A percentile compares a stretch with the other conserved stretches of the same genome.
Evolutionary conservation across 768 basidiomycete genomes (phyloP).

Genomic region (Tylopilus subfusipes): DNA sequence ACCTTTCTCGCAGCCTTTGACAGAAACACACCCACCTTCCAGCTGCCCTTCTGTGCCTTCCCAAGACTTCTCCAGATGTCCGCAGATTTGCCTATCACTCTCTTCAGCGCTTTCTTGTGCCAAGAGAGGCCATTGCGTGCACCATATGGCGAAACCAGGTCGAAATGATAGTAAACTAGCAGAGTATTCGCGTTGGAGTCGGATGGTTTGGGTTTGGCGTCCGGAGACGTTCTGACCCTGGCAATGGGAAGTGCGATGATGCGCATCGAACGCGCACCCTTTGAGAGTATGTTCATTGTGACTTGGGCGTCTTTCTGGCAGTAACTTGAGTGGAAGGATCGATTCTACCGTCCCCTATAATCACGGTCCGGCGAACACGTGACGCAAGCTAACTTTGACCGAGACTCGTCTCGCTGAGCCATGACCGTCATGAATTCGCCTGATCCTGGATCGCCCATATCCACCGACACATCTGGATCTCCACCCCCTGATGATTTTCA

Average conservation of each 20-base stretch:
- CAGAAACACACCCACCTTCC: slow-evolving; percentile 55
- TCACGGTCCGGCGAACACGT: no score
- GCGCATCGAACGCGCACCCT: slow-evolving; percentile 34
- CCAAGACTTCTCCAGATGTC: slow-evolving; percentile 66
- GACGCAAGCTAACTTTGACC: neutral
- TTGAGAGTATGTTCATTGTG: slow-evolving; percentile 17
- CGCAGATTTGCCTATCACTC: slow-evolving; percentile 49
- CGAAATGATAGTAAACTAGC: slow-evolving; percentile 43
- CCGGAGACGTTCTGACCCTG: slow-evolving; percentile 17
- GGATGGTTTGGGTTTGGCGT: slow-evolving; percentile 5
- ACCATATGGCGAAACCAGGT: slow-evolving; percentile 26
- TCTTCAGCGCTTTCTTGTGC: slow-evolving; percentile 35
- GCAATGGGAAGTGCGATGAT: slow-evolving; percentile 47
- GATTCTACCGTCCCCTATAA: no score
- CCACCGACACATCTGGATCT: slow-evolving; percentile 37
- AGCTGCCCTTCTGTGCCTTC: slow-evolving; percentile 57
- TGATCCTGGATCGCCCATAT: slow-evolving; percentile 36
- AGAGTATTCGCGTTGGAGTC: slow-evolving; percentile 15
- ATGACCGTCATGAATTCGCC: slow-evolving; percentile 34
- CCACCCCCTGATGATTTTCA: slow-evolving; percentile 36
- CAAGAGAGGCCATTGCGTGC: slow-evolving; percentile 33
- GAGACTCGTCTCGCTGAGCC: neutral
- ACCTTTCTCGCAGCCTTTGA: slow-evolving; percentile 3
- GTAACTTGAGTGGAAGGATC: no score
- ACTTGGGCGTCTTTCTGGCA: neutral